These are phyloP conservation scores for Lipomyces lipofer DNA, from an alignment of 805 yeast species.

Conservation along the genomic window DNA sequence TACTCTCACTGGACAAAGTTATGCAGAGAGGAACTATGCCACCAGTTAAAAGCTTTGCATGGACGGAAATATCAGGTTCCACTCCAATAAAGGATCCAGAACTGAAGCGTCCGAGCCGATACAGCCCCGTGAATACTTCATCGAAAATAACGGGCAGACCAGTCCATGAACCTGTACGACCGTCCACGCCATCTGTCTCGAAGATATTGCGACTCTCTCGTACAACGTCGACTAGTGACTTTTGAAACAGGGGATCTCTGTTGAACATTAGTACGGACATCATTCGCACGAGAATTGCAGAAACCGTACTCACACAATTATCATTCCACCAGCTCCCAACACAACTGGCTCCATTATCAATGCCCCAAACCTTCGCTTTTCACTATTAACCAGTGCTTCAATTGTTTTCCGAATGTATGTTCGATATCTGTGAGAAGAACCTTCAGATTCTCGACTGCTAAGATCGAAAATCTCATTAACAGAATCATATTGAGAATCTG, in stretches of 20 bases:
- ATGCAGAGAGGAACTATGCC: constrained; percentile 34
- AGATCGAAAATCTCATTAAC: neutral
- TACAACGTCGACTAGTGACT: neutral
- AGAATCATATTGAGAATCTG: neutral
- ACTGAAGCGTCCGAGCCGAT: constrained; percentile 32
- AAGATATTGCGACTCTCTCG: neutral
- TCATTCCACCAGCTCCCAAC: constrained; percentile 37
- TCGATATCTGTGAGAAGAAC: neutral
- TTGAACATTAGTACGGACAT: neutral
- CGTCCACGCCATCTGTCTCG: neutral
- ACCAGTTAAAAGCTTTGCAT: constrained; percentile 36
- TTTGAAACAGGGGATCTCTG: constrained; percentile 1
- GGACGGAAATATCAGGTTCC: constrained; percentile 34
- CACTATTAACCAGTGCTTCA: constrained; percentile 2
- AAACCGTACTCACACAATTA: constrained; percentile 10
- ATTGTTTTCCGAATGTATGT: neutral
- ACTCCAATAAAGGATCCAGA: constrained; percentile 27
- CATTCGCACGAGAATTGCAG: neutral
- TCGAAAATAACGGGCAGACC: constrained; percentile 35
- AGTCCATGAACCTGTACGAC: constrained; percentile 25
- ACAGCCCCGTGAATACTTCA: constrained; percentile 36
- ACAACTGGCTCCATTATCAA: constrained; percentile 34
- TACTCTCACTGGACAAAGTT: constrained; percentile 32
- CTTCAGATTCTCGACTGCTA: neutral
- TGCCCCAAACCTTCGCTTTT: constrained; percentile 34